A percentile compares a stretch with the other conserved stretches of the same genome.
These are phyloP conservation scores for Pichia inconspicua DNA, from an alignment of 1,139 yeast species.

Conservation along the genomic window DNA sequence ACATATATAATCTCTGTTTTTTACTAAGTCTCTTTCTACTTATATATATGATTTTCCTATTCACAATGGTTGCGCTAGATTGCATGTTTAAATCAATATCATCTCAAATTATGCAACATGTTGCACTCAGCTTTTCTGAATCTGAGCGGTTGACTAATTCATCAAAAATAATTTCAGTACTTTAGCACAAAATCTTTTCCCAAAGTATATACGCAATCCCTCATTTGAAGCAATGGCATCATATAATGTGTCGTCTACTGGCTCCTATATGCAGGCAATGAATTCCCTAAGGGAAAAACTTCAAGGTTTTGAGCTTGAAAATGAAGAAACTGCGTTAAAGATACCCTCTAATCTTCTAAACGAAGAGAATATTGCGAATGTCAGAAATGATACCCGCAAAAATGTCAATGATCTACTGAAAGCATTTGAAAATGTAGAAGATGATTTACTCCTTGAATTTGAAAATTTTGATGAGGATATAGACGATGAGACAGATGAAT, in stretches of 20 bases:
- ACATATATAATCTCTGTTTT: not conserved
- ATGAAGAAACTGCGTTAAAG: constrained; percentile 24
- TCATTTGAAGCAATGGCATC: constrained; percentile 24
- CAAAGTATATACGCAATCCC: too few species aligned
- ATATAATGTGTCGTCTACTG: constrained; percentile 54
- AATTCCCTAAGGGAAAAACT: constrained; percentile 49
- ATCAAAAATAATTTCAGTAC: not conserved
- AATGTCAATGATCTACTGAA: constrained; percentile 33
- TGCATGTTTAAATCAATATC: too few species aligned
- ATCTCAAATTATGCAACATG: too few species aligned
- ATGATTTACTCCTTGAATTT: constrained; percentile 20
- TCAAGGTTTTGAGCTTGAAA: constrained; percentile 28
- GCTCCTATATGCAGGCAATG: constrained; percentile 76
- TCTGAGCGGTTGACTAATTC: too few species aligned
- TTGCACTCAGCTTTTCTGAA: too few species aligned
- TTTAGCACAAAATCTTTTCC: not conserved
- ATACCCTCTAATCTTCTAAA: constrained; percentile 23
- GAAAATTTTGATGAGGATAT: constrained; percentile 13
- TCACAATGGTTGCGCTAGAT: too few species aligned
- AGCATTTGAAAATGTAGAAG: constrained; percentile 31
- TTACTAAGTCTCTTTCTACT: too few species aligned
- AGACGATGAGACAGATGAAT: constrained; percentile 16
- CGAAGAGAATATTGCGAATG: constrained; percentile 16
- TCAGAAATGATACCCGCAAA: constrained; percentile 26
- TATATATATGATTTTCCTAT: too few species aligned